These are phyloP conservation scores for Cicer yamashitae DNA, from an alignment of 306 rosid species.

Conservation along the genomic window DNA sequence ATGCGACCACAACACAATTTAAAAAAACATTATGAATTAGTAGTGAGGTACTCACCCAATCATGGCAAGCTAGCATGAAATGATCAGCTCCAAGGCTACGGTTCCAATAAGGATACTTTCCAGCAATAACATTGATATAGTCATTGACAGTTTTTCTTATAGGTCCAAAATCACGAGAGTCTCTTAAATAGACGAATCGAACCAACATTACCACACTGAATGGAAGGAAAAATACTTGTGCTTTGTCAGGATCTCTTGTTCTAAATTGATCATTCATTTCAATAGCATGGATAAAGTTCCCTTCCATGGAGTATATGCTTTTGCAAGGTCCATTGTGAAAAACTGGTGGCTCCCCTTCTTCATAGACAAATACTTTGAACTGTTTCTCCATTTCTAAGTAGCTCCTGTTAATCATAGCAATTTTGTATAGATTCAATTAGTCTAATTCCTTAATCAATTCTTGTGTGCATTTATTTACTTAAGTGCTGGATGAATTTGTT, in stretches of 20 bases:
- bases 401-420: constrained; percentile 57
- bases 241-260: constrained; percentile 72
- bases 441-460: no score
- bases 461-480: no score
- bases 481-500: no score
- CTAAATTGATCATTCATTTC: constrained; percentile 66
- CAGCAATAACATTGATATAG: constrained; percentile 62
- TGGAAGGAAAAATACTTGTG: constrained; percentile 80
- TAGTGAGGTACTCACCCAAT: constrained; percentile 61
- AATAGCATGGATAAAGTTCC: constrained; percentile 75
- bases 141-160: constrained; percentile 65
- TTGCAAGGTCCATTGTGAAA: constrained; percentile 94
- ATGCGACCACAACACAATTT: neutral
- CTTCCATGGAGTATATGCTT: constrained; percentile 88
- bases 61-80: constrained; percentile 90
- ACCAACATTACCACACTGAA: constrained; percentile 81
- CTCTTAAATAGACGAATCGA: constrained; percentile 58
- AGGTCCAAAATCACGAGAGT: constrained; percentile 69
- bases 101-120: constrained; percentile 78
- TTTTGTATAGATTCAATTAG: neutral
- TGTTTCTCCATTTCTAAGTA: constrained; percentile 87
- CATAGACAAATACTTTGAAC: constrained; percentile 76
- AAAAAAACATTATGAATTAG: neutral
- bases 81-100: constrained; percentile 90
- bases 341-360: constrained; percentile 86